phyloP scores from a whole-genome alignment of 2,329 filamentous ascomycete species.

The Ceratocystis cubensis region DNA sequence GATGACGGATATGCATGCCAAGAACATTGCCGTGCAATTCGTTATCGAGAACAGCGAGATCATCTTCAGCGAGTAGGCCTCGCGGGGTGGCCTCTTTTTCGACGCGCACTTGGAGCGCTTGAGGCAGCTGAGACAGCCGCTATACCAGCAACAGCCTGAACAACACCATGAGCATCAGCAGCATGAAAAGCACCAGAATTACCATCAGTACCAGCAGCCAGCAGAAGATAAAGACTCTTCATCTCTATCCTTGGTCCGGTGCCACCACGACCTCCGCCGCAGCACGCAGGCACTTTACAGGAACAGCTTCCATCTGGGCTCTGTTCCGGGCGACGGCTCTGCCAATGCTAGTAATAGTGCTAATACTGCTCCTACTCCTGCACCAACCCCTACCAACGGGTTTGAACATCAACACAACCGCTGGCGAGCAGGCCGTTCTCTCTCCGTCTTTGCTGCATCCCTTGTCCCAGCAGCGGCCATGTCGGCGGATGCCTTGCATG shows the following conservation, averaged over 20 bases:
- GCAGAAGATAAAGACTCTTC: neutral
- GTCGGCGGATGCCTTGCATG: neutral
- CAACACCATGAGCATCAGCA: neutral
- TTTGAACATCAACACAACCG: neutral
- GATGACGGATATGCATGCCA: slow-evolving; percentile 89
- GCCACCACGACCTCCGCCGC: slow-evolving; percentile 19
- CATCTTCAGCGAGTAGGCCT: slow-evolving; percentile 50
- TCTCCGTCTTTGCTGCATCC: neutral
- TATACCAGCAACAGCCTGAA: neutral
- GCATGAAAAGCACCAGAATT: slow-evolving; percentile 5
- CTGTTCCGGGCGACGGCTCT: neutral
- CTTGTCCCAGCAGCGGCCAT: neutral
- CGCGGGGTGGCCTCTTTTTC: slow-evolving; percentile 16
- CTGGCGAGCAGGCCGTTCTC: neutral
- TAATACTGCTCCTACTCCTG: neutral
- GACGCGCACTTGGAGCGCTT: slow-evolving; percentile 1
- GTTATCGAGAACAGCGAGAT: slow-evolving; percentile 78
- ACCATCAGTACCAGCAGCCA: neutral
- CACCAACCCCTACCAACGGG: too few relatives aligned
- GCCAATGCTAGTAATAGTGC: neutral
- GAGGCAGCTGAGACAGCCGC: neutral
- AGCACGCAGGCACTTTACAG: neutral
- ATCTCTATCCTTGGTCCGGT: neutral
- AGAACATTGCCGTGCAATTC: slow-evolving; percentile 85
- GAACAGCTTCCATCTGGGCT: neutral